phyloP scores from a whole-genome alignment of 73 alveolate genomes.

The Symbiodinium natans region DNA sequence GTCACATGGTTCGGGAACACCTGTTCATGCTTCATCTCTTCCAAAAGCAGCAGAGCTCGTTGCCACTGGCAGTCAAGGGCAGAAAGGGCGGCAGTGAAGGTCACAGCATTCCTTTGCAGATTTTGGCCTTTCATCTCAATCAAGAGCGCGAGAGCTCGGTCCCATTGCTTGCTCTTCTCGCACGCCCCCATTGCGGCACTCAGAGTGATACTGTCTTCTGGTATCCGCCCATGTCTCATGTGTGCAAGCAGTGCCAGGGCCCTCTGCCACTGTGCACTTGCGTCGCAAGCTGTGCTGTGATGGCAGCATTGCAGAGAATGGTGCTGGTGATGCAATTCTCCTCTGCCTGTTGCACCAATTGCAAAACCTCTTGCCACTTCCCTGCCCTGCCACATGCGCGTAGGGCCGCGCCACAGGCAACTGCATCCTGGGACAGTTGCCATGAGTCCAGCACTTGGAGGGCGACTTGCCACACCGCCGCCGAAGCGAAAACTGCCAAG shows the following conservation, averaged over 20 bases:
- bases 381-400: conserved; percentile 66
- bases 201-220: conserved; percentile 27
- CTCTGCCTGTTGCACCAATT: conserved; percentile 16
- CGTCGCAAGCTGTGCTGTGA: conserved; percentile 54
- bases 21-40: conserved; percentile 27
- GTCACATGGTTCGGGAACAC: conserved; percentile 28
- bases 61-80: conserved; percentile 54
- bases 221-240: background rate
- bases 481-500: conserved; percentile 7
- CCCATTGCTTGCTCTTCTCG: conserved; percentile 66
- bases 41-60: conserved; percentile 12
- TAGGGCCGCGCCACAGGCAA: conserved; percentile 48
- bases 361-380: conserved; percentile 11
- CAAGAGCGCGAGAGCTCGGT: conserved; percentile 1
- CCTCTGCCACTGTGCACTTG: conserved; percentile 44
- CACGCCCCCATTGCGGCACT: conserved; percentile 51
- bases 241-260: conserved; percentile 19
- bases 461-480: conserved; percentile 36
- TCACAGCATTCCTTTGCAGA: background rate
- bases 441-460: background rate
- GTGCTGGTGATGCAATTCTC: background rate
- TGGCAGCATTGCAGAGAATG: conserved; percentile 44
- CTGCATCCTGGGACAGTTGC: background rate
- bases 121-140: conserved; percentile 25
- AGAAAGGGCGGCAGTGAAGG: conserved; percentile 36